phyloP scores from a whole-genome alignment of 2,329 filamentous ascomycete species.

The Hypoxylon sp. region DNA sequence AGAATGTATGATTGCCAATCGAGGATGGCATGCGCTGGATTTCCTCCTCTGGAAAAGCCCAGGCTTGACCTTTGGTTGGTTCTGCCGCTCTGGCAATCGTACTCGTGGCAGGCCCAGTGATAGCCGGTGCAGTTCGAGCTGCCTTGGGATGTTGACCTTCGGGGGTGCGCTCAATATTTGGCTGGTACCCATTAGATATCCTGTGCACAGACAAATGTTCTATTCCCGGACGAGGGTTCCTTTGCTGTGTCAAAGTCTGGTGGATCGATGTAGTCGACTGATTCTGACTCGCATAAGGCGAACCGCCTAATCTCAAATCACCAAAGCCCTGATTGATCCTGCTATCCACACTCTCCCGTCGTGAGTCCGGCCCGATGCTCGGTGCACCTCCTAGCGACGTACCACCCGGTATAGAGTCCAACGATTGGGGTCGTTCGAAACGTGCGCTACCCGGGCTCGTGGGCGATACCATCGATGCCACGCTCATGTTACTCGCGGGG shows the following conservation, averaged over 20 bases:
- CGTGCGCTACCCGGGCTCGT: slow-evolving; percentile 65
- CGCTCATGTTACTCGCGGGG: slow-evolving; percentile 74
- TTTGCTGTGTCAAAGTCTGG: slow-evolving; percentile 77
- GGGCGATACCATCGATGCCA: slow-evolving; percentile 76
- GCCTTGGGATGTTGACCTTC: slow-evolving; percentile 65
- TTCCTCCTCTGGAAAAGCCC: slow-evolving; percentile 85
- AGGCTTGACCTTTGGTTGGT: slow-evolving; percentile 85
- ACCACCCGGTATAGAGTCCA: slow-evolving; percentile 58
- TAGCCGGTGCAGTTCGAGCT: slow-evolving; percentile 79
- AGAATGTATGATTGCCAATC: slow-evolving; percentile 65
- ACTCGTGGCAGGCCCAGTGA: slow-evolving; percentile 77
- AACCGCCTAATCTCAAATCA: slow-evolving; percentile 77
- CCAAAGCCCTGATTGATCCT: slow-evolving; percentile 80
- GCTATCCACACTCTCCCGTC: slow-evolving; percentile 85
- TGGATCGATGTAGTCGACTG: slow-evolving; percentile 83
- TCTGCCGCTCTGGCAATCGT: slow-evolving; percentile 80
- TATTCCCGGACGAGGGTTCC: slow-evolving; percentile 69
- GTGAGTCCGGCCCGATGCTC: slow-evolving; percentile 65
- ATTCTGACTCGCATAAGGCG: slow-evolving; percentile 83
- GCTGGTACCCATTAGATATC: slow-evolving; percentile 76
- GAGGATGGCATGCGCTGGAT: slow-evolving; percentile 67
- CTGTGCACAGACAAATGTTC: slow-evolving; percentile 70
- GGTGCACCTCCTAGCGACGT: slow-evolving; percentile 54
- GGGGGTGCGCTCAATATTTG: slow-evolving; percentile 70
- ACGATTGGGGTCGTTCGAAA: slow-evolving; percentile 61